Percentiles rank a stretch among this genome's conserved stretches.
phyloP scores from a whole-genome alignment of 1,284 basidiomycete species.

The Trametes versicolor region DNA sequence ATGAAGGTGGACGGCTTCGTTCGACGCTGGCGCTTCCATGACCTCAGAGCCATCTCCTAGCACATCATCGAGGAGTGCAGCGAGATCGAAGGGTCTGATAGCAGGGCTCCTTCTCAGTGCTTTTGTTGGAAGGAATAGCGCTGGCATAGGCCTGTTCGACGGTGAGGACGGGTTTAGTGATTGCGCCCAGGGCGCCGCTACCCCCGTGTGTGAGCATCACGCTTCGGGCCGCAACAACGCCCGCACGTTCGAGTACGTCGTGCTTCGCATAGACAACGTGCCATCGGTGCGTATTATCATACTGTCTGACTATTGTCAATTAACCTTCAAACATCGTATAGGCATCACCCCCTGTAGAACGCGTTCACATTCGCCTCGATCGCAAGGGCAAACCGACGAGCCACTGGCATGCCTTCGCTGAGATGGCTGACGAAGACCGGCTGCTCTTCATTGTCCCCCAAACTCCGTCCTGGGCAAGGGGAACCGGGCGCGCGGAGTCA shows the following conservation, averaged over 20 bases:
- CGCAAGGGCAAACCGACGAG: slow-evolving; percentile 81
- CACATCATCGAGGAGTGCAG: slow-evolving; percentile 33
- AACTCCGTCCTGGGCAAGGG: slow-evolving; percentile 79
- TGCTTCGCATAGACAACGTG: slow-evolving; percentile 84
- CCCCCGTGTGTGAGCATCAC: slow-evolving; percentile 38
- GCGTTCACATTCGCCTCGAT: slow-evolving; percentile 80
- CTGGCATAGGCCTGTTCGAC: slow-evolving; percentile 26
- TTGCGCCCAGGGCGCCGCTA: slow-evolving; percentile 45
- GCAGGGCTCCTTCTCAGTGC: slow-evolving; percentile 35
- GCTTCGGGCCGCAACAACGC: slow-evolving; percentile 11
- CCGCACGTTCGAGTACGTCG: slow-evolving; percentile 55
- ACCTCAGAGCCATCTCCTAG: slow-evolving; percentile 19
- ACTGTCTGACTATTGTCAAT: neutral
- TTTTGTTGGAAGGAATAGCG: slow-evolving; percentile 30
- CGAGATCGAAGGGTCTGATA: slow-evolving; percentile 34
- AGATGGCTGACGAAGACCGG: slow-evolving; percentile 68
- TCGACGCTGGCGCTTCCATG: slow-evolving; percentile 6
- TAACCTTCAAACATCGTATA: slow-evolving; percentile 46
- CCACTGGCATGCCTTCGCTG: slow-evolving; percentile 83
- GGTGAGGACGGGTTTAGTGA: slow-evolving; percentile 42
- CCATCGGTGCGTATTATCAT: slow-evolving; percentile 70
- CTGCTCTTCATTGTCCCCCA: slow-evolving; percentile 70
- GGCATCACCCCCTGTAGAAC: slow-evolving; percentile 78
- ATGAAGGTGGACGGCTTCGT: slow-evolving; percentile 69
- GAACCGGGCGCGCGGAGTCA: slow-evolving; percentile 79